Base-by-base conservation (phyloP, 1,284 basidiomycete species). In the Ganoderma boninense region DNA sequence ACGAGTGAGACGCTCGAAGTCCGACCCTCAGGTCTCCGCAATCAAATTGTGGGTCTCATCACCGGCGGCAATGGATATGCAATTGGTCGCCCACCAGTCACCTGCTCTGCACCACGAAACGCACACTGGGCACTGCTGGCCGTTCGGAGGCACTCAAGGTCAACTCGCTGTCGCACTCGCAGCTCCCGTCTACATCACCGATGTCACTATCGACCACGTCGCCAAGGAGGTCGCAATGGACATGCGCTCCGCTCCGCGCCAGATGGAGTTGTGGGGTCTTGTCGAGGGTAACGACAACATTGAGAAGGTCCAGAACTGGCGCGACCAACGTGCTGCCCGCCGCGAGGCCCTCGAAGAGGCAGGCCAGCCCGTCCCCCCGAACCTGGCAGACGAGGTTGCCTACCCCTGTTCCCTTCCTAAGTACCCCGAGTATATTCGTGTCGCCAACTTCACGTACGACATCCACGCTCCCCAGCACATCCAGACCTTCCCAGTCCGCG, bases 81-180 rank as follows among this genome's bases (percentile, higher is more conserved):
- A 5, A 84, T 91, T 62, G 97, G 95, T 20, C 89, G 91, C 13
- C 89, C 94, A 0, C 96, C 97, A 0, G 90, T 95, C 59, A 93
- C 90, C 90, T 0, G 96, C 95, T 1, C 84, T 99, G 23, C 92
- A 97, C 78, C 93, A 95, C 69, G 94, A 96, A 72, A 86, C 86
- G 32, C 87, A 92, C 66, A 90, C 90, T 32, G 97, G 97, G 2
- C 89, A 92, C 72, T 99, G 97, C 82, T 99, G 97, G 97, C 94
- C 97, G 2, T 96, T 99, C 82, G 83, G 82, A 2, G 97, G 97
- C 0, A 77, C 84, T 7, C 80, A 88, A 61, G 97, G 97, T 3
- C 92, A 94, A 77, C 83, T 99, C 1, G 96, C 94, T 5, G 90
- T 99, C 56, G 85, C 87, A 62, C 89, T 99, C 23, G 90, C 92